phyloP scores from a whole-genome alignment of 176 grass and related monocot genomes.

The Melocanna baccifera region DNA sequence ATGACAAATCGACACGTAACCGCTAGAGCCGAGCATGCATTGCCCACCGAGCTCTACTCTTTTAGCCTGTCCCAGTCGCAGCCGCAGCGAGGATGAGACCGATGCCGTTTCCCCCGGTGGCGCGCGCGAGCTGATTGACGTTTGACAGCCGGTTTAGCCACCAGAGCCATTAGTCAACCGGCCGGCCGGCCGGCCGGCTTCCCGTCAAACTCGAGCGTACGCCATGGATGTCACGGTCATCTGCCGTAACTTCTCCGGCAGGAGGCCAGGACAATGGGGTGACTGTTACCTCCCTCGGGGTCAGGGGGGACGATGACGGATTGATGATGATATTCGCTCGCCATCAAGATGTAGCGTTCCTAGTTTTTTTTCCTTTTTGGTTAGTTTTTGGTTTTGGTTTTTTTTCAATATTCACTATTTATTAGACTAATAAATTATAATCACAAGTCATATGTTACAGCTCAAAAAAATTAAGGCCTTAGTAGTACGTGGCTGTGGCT shows the following conservation, averaged over 20 bases:
- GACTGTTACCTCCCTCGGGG: slow-evolving; percentile 6
- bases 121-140: not conserved
- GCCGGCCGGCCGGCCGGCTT: not conserved
- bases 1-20: not conserved
- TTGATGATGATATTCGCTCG: not conserved
- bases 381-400: no score
- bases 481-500: no score
- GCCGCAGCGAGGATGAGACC: not conserved
- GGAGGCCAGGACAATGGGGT: not conserved
- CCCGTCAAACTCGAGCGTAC: not conserved
- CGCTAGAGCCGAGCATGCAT: not conserved
- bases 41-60: not conserved
- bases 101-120: not conserved
- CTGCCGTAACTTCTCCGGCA: slow-evolving; percentile 22
- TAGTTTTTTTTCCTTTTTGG: no score
- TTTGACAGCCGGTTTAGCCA: not conserved
- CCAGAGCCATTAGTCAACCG: not conserved
- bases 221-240: not conserved
- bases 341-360: not conserved
- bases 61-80: not conserved
- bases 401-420: no score
- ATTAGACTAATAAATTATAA: no score
- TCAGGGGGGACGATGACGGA: no score
- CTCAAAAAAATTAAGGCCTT: no score
- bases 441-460: fast-evolving